These are phyloP conservation scores for Domatiomyces catenatus DNA, from an alignment of 2,329 filamentous ascomycete genomes.

Conservation along the genomic window DNA sequence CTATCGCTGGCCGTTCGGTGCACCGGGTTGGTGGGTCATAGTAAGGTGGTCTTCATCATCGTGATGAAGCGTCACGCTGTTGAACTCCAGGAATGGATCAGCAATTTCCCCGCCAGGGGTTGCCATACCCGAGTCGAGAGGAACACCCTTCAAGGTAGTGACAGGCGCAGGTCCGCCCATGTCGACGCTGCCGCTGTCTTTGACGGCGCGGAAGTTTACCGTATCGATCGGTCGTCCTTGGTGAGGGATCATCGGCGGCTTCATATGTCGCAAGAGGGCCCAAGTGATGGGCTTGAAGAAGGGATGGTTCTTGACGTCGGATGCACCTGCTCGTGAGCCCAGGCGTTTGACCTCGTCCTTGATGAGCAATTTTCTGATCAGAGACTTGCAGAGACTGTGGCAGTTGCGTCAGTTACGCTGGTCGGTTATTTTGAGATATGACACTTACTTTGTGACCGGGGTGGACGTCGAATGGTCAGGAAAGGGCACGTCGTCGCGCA, in stretches of 20 bases:
- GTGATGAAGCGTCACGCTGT: slow-evolving; percentile 92
- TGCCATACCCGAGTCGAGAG: slow-evolving; percentile 67
- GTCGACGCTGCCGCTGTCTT: slow-evolving; percentile 91
- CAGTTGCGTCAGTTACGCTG: slow-evolving; percentile 20
- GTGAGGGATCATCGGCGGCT: slow-evolving; percentile 89
- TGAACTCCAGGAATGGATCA: slow-evolving; percentile 97
- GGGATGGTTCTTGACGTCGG: slow-evolving; percentile 87
- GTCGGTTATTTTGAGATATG: slow-evolving; percentile 1
- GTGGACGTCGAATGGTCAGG: slow-evolving; percentile 73
- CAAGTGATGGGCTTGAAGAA: slow-evolving; percentile 96
- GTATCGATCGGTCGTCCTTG: slow-evolving; percentile 84
- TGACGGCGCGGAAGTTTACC: slow-evolving; percentile 93
- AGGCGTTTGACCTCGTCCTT: slow-evolving; percentile 92
- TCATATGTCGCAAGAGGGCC: slow-evolving; percentile 94
- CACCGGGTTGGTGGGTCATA: not conserved
- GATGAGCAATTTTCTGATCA: slow-evolving; percentile 92
- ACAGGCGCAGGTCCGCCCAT: slow-evolving; percentile 28
- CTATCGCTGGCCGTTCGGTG: not conserved
- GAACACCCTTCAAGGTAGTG: slow-evolving; percentile 54
- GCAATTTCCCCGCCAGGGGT: slow-evolving; percentile 68
- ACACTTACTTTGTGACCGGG: slow-evolving; percentile 75
- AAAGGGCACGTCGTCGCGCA: slow-evolving; percentile 90
- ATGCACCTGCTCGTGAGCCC: slow-evolving; percentile 84
- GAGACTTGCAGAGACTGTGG: slow-evolving; percentile 74
- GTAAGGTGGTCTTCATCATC: slow-evolving; percentile 57